phyloP scores from a whole-genome alignment of 148 eudicot genomes.

The Nyssa sinensis region DNA sequence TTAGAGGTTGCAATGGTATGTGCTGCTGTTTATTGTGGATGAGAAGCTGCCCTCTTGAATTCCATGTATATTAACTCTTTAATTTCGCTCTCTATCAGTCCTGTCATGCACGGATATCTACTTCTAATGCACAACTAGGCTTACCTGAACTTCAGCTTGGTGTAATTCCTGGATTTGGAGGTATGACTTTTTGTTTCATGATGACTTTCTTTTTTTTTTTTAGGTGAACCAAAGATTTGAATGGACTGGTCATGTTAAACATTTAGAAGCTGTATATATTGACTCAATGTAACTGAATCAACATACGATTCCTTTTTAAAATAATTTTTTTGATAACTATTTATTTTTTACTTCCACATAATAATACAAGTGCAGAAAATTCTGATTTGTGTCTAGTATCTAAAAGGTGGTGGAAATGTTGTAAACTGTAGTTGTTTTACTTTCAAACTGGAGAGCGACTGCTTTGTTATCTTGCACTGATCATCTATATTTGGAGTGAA shows the following conservation, averaged over 20 bases:
- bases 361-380: too few species aligned
- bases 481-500: neutral
- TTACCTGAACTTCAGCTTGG: constrained; percentile 98
- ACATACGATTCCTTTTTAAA: neutral
- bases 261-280: neutral
- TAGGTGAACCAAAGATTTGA: neutral
- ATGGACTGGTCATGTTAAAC: neutral
- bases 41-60: neutral
- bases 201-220: neutral
- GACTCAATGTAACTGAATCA: neutral
- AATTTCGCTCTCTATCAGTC: constrained; percentile 38
- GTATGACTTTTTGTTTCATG: constrained; percentile 31
- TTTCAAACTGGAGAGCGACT: too few species aligned
- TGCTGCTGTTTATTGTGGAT: neutral
- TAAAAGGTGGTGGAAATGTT: neutral
- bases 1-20: constrained; percentile 97
- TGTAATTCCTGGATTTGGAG: constrained; percentile 95
- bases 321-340: neutral
- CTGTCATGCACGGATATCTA: constrained; percentile 93
- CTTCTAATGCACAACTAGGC: constrained; percentile 87
- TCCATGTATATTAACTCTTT: constrained; percentile 2
- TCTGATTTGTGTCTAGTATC: too few species aligned
- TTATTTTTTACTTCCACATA: too few species aligned
- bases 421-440: too few species aligned
- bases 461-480: neutral